Base-by-base conservation (phyloP, 2,329 filamentous ascomycete species). In the Pseudogymnoascus sp. region DNA sequence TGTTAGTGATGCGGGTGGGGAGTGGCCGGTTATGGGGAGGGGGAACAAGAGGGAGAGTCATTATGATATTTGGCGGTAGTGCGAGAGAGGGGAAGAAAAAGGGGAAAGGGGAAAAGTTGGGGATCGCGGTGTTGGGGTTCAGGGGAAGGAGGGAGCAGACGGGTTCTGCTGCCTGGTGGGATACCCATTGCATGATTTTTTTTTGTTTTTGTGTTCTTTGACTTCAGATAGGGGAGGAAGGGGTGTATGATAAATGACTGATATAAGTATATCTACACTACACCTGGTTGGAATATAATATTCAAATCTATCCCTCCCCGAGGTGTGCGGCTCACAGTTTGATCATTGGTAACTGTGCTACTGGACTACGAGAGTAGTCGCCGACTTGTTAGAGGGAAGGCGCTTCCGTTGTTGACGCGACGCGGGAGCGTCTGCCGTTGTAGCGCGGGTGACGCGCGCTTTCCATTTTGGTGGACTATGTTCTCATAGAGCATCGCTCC, bases 61-160 rank as follows among this genome's bases (percentile, higher is more conserved):
- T 53, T 68, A 67, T 65, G 68, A 71, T 62, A 69, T 71, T 61
- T 71, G 68, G 68, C 62, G 67, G 15, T 68, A 60, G 14, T 15
- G 36, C 12, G 14, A 4, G 47, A 20, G 8, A 5, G 18, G 37
- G 37, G 36, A 8, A 3, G 6, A 15, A 38, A 22, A 22, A 22
- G 22, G 22, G 4, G 22, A 22, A 22, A 22, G 22, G 2, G 22
- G 22, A 22, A 22, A 22, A 25, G 22, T 25, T 25, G 22, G 22
- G n/a, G 6, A 18, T 9, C 8, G 37, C 1, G 37, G 37, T 39
- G 37, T 39, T 39, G 14, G 37, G 38, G 38, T 41, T 41, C 20
- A 14, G 18, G 38, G 38, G 8, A 5, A 6, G 18, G 15, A 11
- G 18, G 9, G 9, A 12, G 38, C 38, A 18, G 38, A 41, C 11